Conservation (phyloP, 2,329 filamentous ascomycete genomes). For the Hawksworthiomyces lignivorus region DNA sequence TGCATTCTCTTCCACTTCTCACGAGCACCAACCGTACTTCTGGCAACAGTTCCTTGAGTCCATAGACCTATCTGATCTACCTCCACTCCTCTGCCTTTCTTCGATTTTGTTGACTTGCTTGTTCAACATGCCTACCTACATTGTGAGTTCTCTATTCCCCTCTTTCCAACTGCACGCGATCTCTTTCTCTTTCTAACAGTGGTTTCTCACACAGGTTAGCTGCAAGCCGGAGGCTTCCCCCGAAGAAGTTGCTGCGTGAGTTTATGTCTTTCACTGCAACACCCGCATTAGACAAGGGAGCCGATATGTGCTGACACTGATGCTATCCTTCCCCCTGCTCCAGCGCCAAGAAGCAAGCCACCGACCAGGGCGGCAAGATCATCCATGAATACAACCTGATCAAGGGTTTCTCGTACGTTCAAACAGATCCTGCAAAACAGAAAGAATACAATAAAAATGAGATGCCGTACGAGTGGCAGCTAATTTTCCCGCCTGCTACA, state of each 20-base stretch:
- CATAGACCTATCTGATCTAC: too few species aligned
- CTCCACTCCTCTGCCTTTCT: too few species aligned
- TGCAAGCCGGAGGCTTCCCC: constrained; percentile 62
- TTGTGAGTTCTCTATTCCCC: constrained; percentile 10
- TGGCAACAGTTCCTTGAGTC: too few species aligned
- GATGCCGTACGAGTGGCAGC: not conserved
- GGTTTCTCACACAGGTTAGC: constrained; percentile 55
- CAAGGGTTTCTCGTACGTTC: constrained; percentile 83
- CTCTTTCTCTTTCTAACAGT: not conserved
- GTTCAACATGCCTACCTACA: constrained; percentile 17
- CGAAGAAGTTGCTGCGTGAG: constrained; percentile 62
- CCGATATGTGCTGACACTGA: too few species aligned
- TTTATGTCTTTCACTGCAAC: not conserved
- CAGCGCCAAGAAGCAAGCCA: constrained; percentile 70
- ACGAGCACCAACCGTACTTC: too few species aligned
- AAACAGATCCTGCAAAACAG: not conserved
- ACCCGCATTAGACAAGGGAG: too few species aligned
- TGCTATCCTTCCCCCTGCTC: not conserved
- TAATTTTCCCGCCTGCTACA: constrained; percentile 26
- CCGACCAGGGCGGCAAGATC: constrained; percentile 74
- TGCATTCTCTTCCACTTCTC: too few species aligned
- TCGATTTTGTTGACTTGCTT: too few species aligned
- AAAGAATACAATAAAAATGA: not conserved
- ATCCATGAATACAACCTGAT: constrained; percentile 76
- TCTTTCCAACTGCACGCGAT: not conserved